Evolutionary conservation across 2,329 filamentous ascomycete species (phyloP).

Genomic region (Trichoderma oligosporum): DNA sequence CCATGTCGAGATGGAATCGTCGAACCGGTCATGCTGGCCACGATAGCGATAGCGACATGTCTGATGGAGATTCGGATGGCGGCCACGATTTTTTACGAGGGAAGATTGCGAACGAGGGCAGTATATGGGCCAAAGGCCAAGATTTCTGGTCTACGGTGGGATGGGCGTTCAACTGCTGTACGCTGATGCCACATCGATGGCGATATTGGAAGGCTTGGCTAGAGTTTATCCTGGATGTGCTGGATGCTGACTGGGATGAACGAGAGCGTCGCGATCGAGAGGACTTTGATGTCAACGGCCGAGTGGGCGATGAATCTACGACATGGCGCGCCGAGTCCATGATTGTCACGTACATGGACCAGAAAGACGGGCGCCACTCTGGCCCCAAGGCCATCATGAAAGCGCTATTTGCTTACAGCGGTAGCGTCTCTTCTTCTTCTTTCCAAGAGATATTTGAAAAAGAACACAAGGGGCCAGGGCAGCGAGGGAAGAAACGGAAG

Average conservation of each 20-base stretch:
- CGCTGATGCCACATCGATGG: conserved; percentile 71
- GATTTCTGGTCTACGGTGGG: conserved; percentile 88
- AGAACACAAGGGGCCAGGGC: conserved; percentile 47
- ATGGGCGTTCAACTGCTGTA: conserved; percentile 90
- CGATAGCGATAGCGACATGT: conserved; percentile 40
- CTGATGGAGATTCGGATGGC: conserved; percentile 40
- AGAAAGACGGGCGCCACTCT: conserved; percentile 43
- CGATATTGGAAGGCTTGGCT: conserved; percentile 77
- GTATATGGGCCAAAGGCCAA: conserved; percentile 70
- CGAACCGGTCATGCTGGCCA: conserved; percentile 36
- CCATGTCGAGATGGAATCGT: conserved; percentile 30
- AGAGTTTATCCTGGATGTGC: conserved; percentile 70
- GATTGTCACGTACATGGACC: conserved; percentile 56
- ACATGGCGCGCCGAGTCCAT: conserved; percentile 51
- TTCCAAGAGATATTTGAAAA: conserved; percentile 66
- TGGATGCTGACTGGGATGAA: conserved; percentile 67
- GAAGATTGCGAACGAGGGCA: conserved; percentile 58
- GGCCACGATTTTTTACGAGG: conserved; percentile 54
- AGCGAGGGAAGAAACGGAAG: conserved; percentile 48
- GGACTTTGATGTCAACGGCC: conserved; percentile 24
- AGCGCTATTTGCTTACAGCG: conserved; percentile 65
- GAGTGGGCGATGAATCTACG: conserved; percentile 25
- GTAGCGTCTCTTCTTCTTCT: conserved; percentile 46
- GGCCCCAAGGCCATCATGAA: conserved; percentile 55
- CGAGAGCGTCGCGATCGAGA: conserved; percentile 48